A percentile compares a stretch with the other conserved stretches of the same genome.
Evolutionary conservation across 345 rosid species (phyloP).

Genomic region (Citrus australasica): DNA sequence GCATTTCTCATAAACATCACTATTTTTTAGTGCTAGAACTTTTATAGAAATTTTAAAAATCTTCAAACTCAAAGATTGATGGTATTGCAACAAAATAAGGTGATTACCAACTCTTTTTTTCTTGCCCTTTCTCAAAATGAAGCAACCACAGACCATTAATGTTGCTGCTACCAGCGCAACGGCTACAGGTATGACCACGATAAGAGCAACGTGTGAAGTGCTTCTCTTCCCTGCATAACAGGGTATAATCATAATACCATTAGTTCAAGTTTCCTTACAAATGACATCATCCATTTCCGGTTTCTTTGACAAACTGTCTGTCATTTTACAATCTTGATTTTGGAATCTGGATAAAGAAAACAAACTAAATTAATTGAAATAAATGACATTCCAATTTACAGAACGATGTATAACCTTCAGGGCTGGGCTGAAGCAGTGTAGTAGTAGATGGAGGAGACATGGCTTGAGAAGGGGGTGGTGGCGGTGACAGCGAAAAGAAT

Average conservation of each 20-base stretch:
- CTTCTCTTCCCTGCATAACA: conserved; percentile 20
- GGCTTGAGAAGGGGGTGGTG: background rate
- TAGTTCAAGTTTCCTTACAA: background rate
- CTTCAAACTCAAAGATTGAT: background rate
- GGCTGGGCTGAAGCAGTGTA: background rate
- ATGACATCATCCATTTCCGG: no score
- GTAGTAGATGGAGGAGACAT: conserved; percentile 16
- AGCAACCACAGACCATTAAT: conserved; percentile 15
- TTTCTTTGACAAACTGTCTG: background rate
- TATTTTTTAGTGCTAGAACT: background rate
- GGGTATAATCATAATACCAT: background rate
- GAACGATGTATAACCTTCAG: conserved; percentile 14
- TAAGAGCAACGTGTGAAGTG: conserved; percentile 2
- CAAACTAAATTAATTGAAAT: background rate
- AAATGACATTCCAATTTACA: background rate
- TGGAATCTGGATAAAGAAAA: background rate
- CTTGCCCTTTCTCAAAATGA: conserved; percentile 18
- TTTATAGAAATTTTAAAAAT: background rate
- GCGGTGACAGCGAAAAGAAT: conserved; percentile 11
- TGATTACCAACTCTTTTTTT: conserved; percentile 14
- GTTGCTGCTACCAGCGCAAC: conserved; percentile 6
- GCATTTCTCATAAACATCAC: background rate
- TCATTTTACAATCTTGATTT: background rate
- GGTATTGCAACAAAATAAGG: background rate
- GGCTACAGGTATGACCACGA: conserved; percentile 16